Evolutionary conservation across 495 filamentous ascomycete species (phyloP), one percentile per base, ranked within the genome.

Genomic region (Astrocystis sublimbata): DNA sequence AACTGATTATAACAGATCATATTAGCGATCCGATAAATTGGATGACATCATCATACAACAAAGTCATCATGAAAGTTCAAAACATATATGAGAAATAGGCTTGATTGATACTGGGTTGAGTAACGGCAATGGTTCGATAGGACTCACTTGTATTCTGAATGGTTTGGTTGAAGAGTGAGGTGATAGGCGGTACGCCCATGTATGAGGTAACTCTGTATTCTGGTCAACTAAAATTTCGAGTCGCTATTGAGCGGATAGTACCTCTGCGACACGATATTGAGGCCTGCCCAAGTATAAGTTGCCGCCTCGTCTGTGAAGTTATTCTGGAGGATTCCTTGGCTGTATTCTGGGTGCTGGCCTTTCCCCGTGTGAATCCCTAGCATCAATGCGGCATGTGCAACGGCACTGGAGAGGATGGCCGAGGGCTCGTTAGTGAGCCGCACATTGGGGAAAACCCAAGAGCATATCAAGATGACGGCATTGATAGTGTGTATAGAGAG

Each of bases 381-480:
- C 23, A 77, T 67, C 12, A 77, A 64, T 24, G 71, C 70, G 10
- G 77, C 76, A 50, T 75, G 78, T 68, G 73, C 71, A 26, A 71
- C 71, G 46, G 76, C 74, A 24, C 69, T 69, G 3, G 74, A 70
- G 64, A 78, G 77, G 30, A 79, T 65, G 38, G 75, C 61, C 5
- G 71, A 76, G 7, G 78, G 78, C 35, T 80, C 78, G 10, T 73
- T 69, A 23, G 78, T 58, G 45, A 80, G 77, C n/a, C 78, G 74
- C 2, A 76, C 72, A 5, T 68, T 72, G 0, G 78, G 74, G 41
- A 72, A 72, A 6, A 77, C 73, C 77, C 77, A 80, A 0, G 77
- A 65, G 12, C 75, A 77, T 26, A 79, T 67, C 17, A 80, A 60
- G 31, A 80, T 67, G 42, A 80, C 57, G 21, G 78, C 72, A 51